A percentile compares a stretch with the other conserved stretches of the same genome.
phyloP scores from a whole-genome alignment of 192 early-diverging fungal species.

The Piromyces finnis region DNA sequence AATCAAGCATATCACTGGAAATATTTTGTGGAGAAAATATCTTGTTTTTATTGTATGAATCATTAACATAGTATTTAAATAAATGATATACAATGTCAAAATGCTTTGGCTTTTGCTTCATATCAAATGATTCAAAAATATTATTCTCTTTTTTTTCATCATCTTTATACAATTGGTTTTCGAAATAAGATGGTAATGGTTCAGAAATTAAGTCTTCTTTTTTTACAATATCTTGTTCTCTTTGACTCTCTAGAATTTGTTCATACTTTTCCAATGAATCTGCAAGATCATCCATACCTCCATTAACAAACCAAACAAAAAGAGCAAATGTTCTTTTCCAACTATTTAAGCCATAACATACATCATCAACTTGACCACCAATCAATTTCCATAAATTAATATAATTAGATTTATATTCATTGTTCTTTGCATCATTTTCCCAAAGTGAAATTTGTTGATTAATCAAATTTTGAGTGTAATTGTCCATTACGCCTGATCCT shows the following conservation, averaged over 20 bases:
- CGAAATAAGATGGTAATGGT: conserved; percentile 1
- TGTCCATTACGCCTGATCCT: conserved; percentile 7
- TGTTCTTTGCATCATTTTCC: conserved; percentile 1
- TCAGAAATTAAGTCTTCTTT: neutral
- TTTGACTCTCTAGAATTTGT: conserved; percentile 3
- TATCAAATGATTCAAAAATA: neutral
- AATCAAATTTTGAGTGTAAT: conserved; percentile 3
- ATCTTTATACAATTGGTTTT: neutral
- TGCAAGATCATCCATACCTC: conserved; percentile 10
- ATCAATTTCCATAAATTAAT: conserved; percentile 17
- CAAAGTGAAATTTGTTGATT: conserved; percentile 14
- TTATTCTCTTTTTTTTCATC: neutral
- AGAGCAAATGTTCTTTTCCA: conserved; percentile 28
- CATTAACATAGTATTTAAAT: conserved; percentile 33
- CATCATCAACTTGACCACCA: conserved; percentile 5
- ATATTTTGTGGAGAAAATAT: conserved; percentile 40
- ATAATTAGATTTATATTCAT: conserved; percentile 2
- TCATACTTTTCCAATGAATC: conserved; percentile 17
- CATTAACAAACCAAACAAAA: conserved; percentile 28
- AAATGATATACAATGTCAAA: conserved; percentile 58
- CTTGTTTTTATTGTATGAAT: conserved; percentile 26
- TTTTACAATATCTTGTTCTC: neutral
- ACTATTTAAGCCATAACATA: conserved; percentile 9
- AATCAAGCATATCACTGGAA: conserved; percentile 35
- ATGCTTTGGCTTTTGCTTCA: neutral